Percentiles rank a stretch among this genome's conserved stretches.
Conservation (phyloP, 306 rosid species). For the Luffa acutangula region DNA sequence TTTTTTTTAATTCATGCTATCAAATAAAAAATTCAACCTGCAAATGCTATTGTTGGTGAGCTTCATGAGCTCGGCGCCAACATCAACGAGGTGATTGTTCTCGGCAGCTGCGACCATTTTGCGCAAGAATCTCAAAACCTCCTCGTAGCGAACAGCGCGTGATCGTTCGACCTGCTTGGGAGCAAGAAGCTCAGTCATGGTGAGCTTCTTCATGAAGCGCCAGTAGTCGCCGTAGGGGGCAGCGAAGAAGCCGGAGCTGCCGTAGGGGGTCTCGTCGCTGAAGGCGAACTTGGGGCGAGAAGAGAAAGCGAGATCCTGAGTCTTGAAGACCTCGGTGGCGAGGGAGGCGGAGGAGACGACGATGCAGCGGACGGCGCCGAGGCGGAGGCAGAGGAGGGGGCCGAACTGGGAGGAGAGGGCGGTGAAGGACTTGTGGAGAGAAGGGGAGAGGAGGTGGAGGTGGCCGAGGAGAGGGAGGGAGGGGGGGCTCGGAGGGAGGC, state of each 20-base stretch:
- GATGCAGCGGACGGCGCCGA: slow-evolving; percentile 27
- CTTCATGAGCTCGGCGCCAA: slow-evolving; percentile 36
- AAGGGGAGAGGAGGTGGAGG: slow-evolving; percentile 23
- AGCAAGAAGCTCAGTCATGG: slow-evolving; percentile 26
- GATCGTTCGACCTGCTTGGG: slow-evolving; percentile 27
- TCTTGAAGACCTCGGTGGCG: slow-evolving; percentile 32
- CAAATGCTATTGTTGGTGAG: slow-evolving; percentile 40
- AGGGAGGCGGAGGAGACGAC: slow-evolving; percentile 28
- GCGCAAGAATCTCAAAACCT: slow-evolving; percentile 5
- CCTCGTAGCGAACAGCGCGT: slow-evolving; percentile 13
- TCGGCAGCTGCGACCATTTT: slow-evolving; percentile 17
- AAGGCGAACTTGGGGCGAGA: slow-evolving; percentile 36
- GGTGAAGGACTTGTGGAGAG: slow-evolving; percentile 21
- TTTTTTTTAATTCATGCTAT: too few species aligned
- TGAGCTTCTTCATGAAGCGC: slow-evolving; percentile 45
- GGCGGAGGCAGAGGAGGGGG: slow-evolving; percentile 31
- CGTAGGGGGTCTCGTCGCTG: slow-evolving; percentile 28
- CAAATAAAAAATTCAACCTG: not conserved
- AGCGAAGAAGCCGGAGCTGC: slow-evolving; percentile 29
- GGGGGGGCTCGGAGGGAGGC: slow-evolving; percentile 16
- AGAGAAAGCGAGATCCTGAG: slow-evolving; percentile 31
- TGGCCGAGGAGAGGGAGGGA: slow-evolving; percentile 14
- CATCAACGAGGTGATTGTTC: slow-evolving; percentile 10
- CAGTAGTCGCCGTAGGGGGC: slow-evolving; percentile 40
- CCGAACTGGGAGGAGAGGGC: slow-evolving; percentile 27